Base-by-base conservation (phyloP, 306 rosid species). In the Inga laurina region DNA sequence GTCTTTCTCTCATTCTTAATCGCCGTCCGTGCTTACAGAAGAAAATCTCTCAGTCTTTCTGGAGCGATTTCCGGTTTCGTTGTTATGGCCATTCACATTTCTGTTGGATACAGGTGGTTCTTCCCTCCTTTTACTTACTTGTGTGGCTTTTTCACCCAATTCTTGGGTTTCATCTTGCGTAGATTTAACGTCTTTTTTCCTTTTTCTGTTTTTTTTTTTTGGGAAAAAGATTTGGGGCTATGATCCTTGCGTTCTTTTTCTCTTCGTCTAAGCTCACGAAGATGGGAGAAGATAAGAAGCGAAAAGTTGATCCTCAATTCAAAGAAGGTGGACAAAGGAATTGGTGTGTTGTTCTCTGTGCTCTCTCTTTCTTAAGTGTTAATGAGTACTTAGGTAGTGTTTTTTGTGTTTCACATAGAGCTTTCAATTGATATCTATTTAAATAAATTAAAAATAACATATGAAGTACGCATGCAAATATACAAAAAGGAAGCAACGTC, bases 271-370 rank as follows among this genome's bases (percentile, higher is more conserved):
- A 73, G 80, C 91, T 96, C 34, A 96, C 99, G 0, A 93, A 92
- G 86, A 75, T 89, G 7, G 99, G 98, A 13, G 91, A 87, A 81
- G 97, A 92, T 75, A 90, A 39, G 77, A 96, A 96, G 88, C 90
- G 88, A 64, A 57, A 57, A n/a, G 77, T 93, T 27, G 99, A 96
- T 74, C 92, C 99, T 72, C 93, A 92, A 24, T 93, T 82, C 82
- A 93, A 92, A 85, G 89, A 91, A 85, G 98, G 98, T 68, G 99
- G 99, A 59, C 99, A 96, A 83, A 86, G 99, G 69, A 93, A 96
- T 81, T 96, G 99, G 98, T 93, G 22, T 37, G 78, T 73, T 62
- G 27, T 43, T 61, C 39, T 51, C 24, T 67, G 24, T 68, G 19
- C 35, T 56, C 74, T 72, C 49, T 41, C 7, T 72, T 39, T 30